These are phyloP conservation scores for Entomortierella lignicola DNA, from an alignment of 192 early-diverging fungal genomes.

Conservation along the genomic window DNA sequence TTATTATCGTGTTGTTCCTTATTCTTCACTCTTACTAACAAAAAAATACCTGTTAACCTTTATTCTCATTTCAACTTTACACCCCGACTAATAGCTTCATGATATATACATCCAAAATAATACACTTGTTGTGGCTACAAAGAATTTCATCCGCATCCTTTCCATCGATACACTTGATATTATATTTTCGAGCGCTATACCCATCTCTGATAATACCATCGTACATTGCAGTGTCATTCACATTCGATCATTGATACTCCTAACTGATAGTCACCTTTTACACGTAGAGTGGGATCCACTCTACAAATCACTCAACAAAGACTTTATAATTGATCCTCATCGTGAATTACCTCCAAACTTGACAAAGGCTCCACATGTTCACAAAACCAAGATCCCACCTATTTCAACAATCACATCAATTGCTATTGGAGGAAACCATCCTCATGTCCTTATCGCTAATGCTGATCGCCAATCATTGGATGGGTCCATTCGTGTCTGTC, in stretches of 20 bases:
- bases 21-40: no score
- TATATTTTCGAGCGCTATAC: constrained; percentile 11
- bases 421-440: constrained; percentile 45
- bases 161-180: constrained; percentile 39
- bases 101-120: constrained; percentile 51
- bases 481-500: constrained; percentile 45
- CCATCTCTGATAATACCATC: constrained; percentile 1
- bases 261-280: constrained; percentile 33
- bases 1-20: no score
- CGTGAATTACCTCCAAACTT: constrained; percentile 39
- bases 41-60: no score
- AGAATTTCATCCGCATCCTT: constrained; percentile 22
- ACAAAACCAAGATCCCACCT: constrained; percentile 38
- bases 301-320: constrained; percentile 19
- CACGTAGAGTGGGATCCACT: constrained; percentile 48
- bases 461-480: constrained; percentile 41
- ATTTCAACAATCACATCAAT: constrained; percentile 45
- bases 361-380: constrained; percentile 22
- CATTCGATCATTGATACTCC: constrained; percentile 41
- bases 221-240: constrained; percentile 45
- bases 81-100: constrained; percentile 22
- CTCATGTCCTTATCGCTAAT: constrained; percentile 44
- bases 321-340: constrained; percentile 23
- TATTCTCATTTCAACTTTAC: no score
- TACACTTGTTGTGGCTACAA: constrained; percentile 38